Percentiles rank a stretch among this genome's conserved stretches.
These are phyloP conservation scores for Aspergillus costaricaensis DNA, from an alignment of 2,329 filamentous ascomycete genomes.

Conservation along the genomic window DNA sequence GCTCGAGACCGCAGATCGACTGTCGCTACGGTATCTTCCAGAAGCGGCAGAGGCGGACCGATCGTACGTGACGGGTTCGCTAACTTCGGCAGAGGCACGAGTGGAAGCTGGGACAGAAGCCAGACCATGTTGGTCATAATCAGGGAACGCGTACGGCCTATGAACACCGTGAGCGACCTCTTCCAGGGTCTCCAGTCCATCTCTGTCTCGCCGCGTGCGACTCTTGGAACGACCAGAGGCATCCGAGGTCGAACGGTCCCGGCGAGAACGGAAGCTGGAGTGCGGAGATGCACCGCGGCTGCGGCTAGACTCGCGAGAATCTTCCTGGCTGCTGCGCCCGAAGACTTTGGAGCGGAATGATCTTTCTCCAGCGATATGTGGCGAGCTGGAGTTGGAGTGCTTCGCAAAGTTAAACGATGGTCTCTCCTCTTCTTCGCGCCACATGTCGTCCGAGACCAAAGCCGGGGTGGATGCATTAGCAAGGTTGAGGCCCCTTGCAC, in stretches of 20 bases:
- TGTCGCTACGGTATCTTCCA: slow-evolving; percentile 43
- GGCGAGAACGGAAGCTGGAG: slow-evolving; percentile 42
- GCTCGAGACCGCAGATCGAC: slow-evolving; percentile 37
- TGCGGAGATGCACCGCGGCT: slow-evolving; percentile 41
- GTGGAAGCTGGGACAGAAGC: slow-evolving; percentile 35
- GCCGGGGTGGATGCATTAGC: slow-evolving; percentile 41
- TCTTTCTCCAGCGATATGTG: slow-evolving; percentile 35
- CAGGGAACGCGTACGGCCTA: slow-evolving; percentile 28
- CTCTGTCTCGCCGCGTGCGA: slow-evolving; percentile 54
- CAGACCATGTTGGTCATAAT: slow-evolving; percentile 27
- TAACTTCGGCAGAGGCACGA: slow-evolving; percentile 41
- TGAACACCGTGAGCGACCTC: slow-evolving; percentile 45
- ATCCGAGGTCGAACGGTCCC: slow-evolving; percentile 59
- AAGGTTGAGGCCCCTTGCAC: slow-evolving; percentile 46
- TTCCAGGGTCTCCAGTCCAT: slow-evolving; percentile 56
- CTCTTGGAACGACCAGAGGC: slow-evolving; percentile 57
- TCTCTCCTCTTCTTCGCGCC: slow-evolving; percentile 42
- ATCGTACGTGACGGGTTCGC: slow-evolving; percentile 33
- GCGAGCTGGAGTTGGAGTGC: slow-evolving; percentile 43
- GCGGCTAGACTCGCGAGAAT: slow-evolving; percentile 36
- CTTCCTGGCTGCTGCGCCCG: slow-evolving; percentile 36
- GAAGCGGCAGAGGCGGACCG: slow-evolving; percentile 43
- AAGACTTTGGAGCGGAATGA: slow-evolving; percentile 32
- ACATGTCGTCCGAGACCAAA: slow-evolving; percentile 36
- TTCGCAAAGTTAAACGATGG: slow-evolving; percentile 32